Evolutionary conservation across 352 stramenopile genomes (phyloP).

Genomic region (Globisporangium uncinulatum): DNA sequence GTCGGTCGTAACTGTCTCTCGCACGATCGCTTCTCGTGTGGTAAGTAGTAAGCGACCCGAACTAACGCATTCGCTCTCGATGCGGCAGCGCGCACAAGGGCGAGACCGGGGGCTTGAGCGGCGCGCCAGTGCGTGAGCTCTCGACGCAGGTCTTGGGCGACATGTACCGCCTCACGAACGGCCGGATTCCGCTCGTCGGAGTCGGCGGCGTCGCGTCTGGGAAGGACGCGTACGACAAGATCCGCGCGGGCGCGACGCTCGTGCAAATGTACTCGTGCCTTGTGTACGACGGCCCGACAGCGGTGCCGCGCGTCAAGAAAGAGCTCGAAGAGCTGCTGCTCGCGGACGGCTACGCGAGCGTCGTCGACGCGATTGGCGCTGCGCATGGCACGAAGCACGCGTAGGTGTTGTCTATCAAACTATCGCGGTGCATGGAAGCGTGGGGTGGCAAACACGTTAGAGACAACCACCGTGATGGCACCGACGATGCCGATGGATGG

Average conservation of each 20-base stretch:
- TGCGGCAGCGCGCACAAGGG: constrained; percentile 43
- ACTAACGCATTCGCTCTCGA: too few relatives aligned
- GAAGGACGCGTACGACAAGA: constrained; percentile 97
- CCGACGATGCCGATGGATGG: not conserved
- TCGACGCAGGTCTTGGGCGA: constrained; percentile 93
- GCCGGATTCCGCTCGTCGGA: constrained; percentile 94
- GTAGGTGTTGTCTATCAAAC: not conserved
- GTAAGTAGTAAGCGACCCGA: too few relatives aligned
- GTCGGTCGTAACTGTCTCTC: not conserved
- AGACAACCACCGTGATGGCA: not conserved
- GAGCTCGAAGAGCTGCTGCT: constrained; percentile 81
- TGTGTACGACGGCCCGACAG: constrained; percentile 87
- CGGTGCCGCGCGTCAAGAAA: constrained; percentile 85
- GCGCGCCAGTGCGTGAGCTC: constrained; percentile 88
- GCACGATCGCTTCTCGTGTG: not conserved
- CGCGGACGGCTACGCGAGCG: constrained; percentile 75
- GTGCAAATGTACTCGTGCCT: constrained; percentile 95
- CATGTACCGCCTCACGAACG: constrained; percentile 94
- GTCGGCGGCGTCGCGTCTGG: constrained; percentile 91
- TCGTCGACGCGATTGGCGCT: constrained; percentile 84
- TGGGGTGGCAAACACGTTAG: constrained; percentile 1
- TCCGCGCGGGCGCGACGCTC: constrained; percentile 93
- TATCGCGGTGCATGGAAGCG: not conserved
- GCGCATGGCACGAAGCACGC: constrained; percentile 46
- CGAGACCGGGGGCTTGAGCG: constrained; percentile 94